Conservation (phyloP, 768 basidiomycete genomes). For the Lentinula sp. region DNA sequence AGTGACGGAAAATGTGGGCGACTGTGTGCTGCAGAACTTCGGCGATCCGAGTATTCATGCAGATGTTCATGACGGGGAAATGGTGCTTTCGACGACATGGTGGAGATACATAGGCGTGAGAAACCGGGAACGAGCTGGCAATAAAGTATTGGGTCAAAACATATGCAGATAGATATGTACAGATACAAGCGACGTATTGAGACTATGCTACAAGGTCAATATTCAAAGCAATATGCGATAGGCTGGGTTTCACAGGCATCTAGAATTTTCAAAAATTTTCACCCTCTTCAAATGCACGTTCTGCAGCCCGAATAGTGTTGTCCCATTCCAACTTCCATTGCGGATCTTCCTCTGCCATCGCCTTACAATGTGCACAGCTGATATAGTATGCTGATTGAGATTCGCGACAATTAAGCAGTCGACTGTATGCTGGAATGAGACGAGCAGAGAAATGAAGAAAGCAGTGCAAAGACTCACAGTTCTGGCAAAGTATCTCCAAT, state of each 20-base stretch:
- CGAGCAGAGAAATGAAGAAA: background rate
- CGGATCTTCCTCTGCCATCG: conserved; percentile 28
- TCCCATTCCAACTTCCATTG: conserved; percentile 36
- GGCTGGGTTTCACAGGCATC: too few species aligned
- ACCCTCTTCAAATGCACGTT: background rate
- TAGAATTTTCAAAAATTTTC: too few species aligned
- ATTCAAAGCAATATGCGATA: too few species aligned
- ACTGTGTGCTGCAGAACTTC: background rate
- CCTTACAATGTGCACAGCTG: conserved; percentile 42
- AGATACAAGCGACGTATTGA: too few species aligned
- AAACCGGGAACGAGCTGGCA: too few species aligned
- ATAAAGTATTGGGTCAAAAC: too few species aligned
- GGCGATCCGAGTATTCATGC: background rate
- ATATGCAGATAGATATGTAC: too few species aligned
- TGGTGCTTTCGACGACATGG: background rate
- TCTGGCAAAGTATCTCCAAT: conserved; percentile 54
- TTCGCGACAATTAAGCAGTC: conserved; percentile 32
- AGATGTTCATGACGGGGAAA: background rate
- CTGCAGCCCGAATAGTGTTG: background rate
- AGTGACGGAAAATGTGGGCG: conserved; percentile 46
- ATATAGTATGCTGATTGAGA: conserved; percentile 37
- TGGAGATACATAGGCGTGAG: background rate
- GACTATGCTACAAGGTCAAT: too few species aligned
- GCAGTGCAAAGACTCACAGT: conserved; percentile 32
- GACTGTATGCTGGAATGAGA: conserved; percentile 19